Evolutionary conservation across 2,329 filamentous ascomycete species (phyloP).

Genomic region (Colletotrichum endophyticum): DNA sequence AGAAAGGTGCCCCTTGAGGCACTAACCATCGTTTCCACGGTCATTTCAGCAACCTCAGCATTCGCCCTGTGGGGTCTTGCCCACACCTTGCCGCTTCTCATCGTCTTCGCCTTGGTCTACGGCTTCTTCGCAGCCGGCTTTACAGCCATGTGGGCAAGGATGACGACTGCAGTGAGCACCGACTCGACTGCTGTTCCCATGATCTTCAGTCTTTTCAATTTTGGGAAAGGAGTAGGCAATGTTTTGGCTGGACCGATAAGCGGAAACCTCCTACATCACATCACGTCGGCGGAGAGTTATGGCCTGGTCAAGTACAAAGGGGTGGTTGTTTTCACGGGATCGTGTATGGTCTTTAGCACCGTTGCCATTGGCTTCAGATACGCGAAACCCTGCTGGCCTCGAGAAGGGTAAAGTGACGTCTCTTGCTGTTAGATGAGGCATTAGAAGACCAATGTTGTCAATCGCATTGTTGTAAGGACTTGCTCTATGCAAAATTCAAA

Average conservation of each 20-base stretch:
- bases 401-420: background rate
- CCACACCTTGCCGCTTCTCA: constrained; percentile 45
- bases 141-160: constrained; percentile 28
- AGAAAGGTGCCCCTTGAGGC: constrained; percentile 45
- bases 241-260: constrained; percentile 28
- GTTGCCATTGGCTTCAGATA: background rate
- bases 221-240: constrained; percentile 32
- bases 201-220: constrained; percentile 29
- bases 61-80: constrained; percentile 62
- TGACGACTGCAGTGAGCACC: constrained; percentile 28
- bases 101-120: constrained; percentile 57
- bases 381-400: background rate
- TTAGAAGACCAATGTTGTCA: background rate
- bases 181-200: constrained; percentile 26
- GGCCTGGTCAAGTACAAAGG: background rate
- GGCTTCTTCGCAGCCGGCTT: constrained; percentile 59
- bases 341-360: background rate
- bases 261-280: constrained; percentile 19
- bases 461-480: background rate
- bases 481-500: background rate
- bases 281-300: background rate
- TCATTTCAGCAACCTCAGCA: constrained; percentile 51
- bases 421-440: background rate
- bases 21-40: constrained; percentile 43
- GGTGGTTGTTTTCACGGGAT: background rate